These are phyloP conservation scores for Stylosanthes scabra DNA, from an alignment of 331 rosid genomes.

Conservation along the genomic window DNA sequence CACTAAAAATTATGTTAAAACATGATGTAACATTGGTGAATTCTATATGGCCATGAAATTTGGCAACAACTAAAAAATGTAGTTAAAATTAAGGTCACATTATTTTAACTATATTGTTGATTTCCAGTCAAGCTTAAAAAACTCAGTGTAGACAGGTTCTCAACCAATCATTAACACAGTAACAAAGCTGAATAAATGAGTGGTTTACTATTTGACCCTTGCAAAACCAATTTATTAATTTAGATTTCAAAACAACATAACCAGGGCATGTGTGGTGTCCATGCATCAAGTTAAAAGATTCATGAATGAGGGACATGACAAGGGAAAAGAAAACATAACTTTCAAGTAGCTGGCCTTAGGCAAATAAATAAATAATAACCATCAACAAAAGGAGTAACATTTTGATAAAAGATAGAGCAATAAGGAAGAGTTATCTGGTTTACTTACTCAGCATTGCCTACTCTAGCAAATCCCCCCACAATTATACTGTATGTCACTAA, in stretches of 20 bases:
- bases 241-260: not conserved
- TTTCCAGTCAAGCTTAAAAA: not conserved
- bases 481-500: constrained; percentile 93
- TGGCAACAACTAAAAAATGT: no score
- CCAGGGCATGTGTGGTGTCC: not conserved
- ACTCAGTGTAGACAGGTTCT: not conserved
- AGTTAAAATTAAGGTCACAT: not conserved
- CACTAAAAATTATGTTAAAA: not conserved
- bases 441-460: constrained; percentile 84
- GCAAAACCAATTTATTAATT: not conserved
- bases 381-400: constrained; percentile 18
- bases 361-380: not conserved
- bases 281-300: constrained; percentile 30
- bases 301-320: not conserved
- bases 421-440: constrained; percentile 21
- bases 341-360: not conserved
- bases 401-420: constrained; percentile 2
- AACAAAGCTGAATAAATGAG: constrained; percentile 18
- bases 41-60: no score
- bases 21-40: no score
- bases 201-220: constrained; percentile 3
- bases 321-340: constrained; percentile 1
- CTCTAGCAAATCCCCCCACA: constrained; percentile 88
- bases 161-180: constrained; percentile 7
- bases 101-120: not conserved